These are phyloP conservation scores for Xylariaceae sp. DNA, from an alignment of 2,329 filamentous ascomycete species.

Conservation along the genomic window DNA sequence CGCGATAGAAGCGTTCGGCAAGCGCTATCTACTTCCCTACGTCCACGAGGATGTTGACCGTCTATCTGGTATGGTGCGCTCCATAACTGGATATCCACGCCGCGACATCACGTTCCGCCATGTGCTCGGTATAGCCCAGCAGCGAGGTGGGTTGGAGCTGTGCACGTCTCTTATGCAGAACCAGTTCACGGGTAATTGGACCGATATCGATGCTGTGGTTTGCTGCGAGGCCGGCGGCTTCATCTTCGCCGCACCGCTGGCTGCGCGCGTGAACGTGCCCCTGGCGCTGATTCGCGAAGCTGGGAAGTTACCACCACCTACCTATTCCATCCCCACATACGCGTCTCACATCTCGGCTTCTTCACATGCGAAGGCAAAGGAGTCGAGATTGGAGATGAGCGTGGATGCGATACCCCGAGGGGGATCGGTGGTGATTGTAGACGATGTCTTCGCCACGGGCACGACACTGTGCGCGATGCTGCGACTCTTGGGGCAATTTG, in stretches of 20 bases:
- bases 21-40: constrained; percentile 40
- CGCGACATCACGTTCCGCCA: constrained; percentile 51
- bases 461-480: constrained; percentile 50
- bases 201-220: constrained; percentile 40
- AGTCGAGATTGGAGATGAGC: constrained; percentile 45
- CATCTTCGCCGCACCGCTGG: constrained; percentile 49
- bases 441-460: constrained; percentile 55
- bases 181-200: constrained; percentile 45
- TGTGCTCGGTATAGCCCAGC: constrained; percentile 51
- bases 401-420: constrained; percentile 36
- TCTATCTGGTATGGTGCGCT: constrained; percentile 46
- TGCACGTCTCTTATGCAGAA: constrained; percentile 46
- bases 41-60: constrained; percentile 41
- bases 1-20: constrained; percentile 37
- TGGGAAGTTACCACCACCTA: constrained; percentile 56
- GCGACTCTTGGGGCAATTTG: constrained; percentile 40
- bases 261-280: constrained; percentile 36
- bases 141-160: constrained; percentile 44
- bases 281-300: constrained; percentile 49
- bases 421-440: constrained; percentile 49
- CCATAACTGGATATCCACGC: constrained; percentile 46
- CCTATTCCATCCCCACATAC: constrained; percentile 42
- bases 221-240: constrained; percentile 55
- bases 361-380: constrained; percentile 19
- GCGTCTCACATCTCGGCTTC: constrained; percentile 50